A percentile compares a stretch with the other conserved stretches of the same genome.
These are phyloP conservation scores for Ceratobasidium sp. DNA, from an alignment of 1,284 basidiomycete genomes.

Conservation along the genomic window DNA sequence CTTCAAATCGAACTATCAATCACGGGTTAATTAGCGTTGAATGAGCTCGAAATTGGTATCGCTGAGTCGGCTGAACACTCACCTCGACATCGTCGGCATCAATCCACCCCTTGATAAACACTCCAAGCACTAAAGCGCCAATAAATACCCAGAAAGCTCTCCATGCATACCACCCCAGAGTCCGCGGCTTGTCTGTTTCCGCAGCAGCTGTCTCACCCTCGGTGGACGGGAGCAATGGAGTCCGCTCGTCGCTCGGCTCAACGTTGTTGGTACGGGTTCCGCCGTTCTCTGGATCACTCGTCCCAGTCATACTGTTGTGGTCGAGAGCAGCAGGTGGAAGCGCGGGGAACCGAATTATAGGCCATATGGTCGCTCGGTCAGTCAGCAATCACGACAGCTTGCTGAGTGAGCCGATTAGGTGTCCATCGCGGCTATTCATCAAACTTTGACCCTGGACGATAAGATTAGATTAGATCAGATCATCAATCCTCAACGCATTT, in stretches of 20 bases:
- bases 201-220: background rate
- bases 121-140: constrained; percentile 10
- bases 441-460: too few relatives aligned
- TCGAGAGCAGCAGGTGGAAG: background rate
- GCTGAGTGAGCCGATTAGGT: background rate
- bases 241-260: background rate
- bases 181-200: constrained; percentile 4
- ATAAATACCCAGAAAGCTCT: constrained; percentile 22
- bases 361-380: background rate
- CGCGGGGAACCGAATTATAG: background rate
- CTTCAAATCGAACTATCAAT: constrained; percentile 71
- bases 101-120: constrained; percentile 70
- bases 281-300: too few relatives aligned
- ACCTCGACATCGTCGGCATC: constrained; percentile 71
- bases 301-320: background rate
- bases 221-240: background rate
- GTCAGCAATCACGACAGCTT: background rate
- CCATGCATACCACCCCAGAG: constrained; percentile 32
- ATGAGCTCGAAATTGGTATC: background rate
- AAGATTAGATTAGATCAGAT: too few relatives aligned
- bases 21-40: background rate
- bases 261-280: background rate
- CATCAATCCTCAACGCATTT: too few relatives aligned
- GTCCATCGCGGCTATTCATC: background rate
- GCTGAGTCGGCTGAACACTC: constrained; percentile 43